Base-by-base conservation (phyloP, 441 rosid species). In the Raphanus hybrid region DNA sequence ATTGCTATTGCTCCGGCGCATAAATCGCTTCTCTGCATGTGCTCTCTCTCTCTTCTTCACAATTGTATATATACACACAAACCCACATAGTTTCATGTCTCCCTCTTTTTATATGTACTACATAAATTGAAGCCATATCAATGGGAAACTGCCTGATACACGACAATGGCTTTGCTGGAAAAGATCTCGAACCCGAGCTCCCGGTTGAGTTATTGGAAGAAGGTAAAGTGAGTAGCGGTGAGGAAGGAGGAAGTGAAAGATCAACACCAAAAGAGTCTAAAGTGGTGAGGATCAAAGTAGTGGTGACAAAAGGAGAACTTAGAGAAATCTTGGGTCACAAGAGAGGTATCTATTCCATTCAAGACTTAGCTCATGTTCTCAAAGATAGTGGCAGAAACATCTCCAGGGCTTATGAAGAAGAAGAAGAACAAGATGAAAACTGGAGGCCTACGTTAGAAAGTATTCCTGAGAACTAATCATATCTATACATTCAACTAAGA, bases 381-480 rank as follows among this genome's bases (percentile, higher is more conserved):
- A 62, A 62, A 32, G 20, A 32, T n/a, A 62, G 12, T 6, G 43
- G 43, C 35, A 14, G 23, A 29, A 62, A 32, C 66, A 62, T 62
- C 43, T 62, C 66, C 66, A 32, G 2, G 0, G 23, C 9, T 14
- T 14, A 62, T 62, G 39, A 61, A 12, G 64, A 60, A 12, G 60
- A 55, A 14, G 8, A 52, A 54, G 60, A 54, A 16, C 10, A 54
- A 54, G 64, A 60, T 29, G 15, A 60, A 60, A n/a, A 14, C 16
- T 52, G 58, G 58, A 52, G 58, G 58, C 94, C 91, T 14, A 70
- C 70, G 64, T 79, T 91, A 77, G 92, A 86, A 75, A 87, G 85
- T 82, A 92, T 92, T 75, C 92, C 93, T 2, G 97, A 91, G 75
- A 81, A 27, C 34, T 65, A 48, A 50, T 59, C 35, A 63, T 39